Base-by-base conservation (phyloP, 2,329 filamentous ascomycete genomes). In the Lachnellula hyalina region DNA sequence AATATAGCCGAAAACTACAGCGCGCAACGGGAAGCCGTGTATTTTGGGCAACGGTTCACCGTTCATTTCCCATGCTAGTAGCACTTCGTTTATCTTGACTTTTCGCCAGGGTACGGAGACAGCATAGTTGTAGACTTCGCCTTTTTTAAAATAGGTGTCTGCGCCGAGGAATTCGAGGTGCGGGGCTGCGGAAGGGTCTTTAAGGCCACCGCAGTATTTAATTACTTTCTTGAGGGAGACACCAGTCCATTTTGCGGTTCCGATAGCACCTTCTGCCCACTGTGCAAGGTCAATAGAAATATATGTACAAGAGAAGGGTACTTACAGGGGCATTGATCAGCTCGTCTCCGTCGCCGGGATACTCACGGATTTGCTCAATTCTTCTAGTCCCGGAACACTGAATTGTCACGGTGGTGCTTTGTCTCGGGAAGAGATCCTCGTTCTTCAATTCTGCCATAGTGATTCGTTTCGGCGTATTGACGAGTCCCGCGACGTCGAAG, bases 111-210 rank as follows among this genome's bases (percentile, higher is more conserved):
- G 86, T 0, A 89, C 82, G 14, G 77, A 82, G 47, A 88, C 83
- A 19, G 80, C 74, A 62, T 89, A 90, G 68, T 89, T 89, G 71
- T 80, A 81, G 0, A 79, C 75, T 45, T 85, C 71, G 15, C 78
- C 76, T 51, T 61, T 80, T 68, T 89, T 89, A 74, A 89, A 86
- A 64, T 90, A 89, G 0, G 84, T 87, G 54, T 90, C 87, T 1
- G 83, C 85, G 0, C 86, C 86, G 54, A 81, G 83, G 48, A 90
- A 78, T 61, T 89, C 85, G 12, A 89, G 68, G 59, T 90, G 84
- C 55, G 82, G 79, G 0, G 75, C 83, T 1, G 74, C 72, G 38
- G 38, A 40, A 0, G 38, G 38, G 17, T 55, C 72, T n/a, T 67
- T 59, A 2, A 87, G 70, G 0, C 85, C 86, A 2, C 85, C 86